phyloP scores from a whole-genome alignment of 805 yeast genomes.

The Metschnikowia noctiluminum region DNA sequence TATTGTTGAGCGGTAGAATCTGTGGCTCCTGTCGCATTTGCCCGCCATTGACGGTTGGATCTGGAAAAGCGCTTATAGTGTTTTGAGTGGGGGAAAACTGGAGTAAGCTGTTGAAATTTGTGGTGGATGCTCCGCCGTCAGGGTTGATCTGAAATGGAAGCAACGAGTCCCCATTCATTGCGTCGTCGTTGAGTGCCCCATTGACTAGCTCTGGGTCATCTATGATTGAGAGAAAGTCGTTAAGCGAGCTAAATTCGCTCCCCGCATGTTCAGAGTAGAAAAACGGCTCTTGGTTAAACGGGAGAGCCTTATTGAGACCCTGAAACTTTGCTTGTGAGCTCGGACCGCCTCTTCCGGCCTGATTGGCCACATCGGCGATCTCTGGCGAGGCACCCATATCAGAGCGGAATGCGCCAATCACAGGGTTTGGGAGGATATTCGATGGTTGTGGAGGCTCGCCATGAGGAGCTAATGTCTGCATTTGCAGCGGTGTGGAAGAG shows the following conservation, averaged over 20 bases:
- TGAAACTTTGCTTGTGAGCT: slow-evolving; percentile 15
- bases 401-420: background rate
- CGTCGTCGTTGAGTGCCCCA: slow-evolving; percentile 32
- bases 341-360: background rate
- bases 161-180: slow-evolving; percentile 13
- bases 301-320: slow-evolving; percentile 38
- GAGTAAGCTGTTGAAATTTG: slow-evolving; percentile 21
- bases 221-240: slow-evolving; percentile 84
- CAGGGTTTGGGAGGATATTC: background rate
- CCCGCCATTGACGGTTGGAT: slow-evolving; percentile 1
- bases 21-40: slow-evolving; percentile 9
- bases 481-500: background rate
- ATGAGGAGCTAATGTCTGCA: background rate
- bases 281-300: slow-evolving; percentile 63
- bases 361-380: background rate
- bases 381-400: background rate
- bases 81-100: slow-evolving; percentile 27
- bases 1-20: slow-evolving; percentile 10
- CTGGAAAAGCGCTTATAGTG: slow-evolving; percentile 8
- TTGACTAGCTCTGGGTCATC: slow-evolving; percentile 76
- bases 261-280: slow-evolving; percentile 92
- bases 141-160: slow-evolving; percentile 15
- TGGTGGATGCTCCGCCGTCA: slow-evolving; percentile 3
- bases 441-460: background rate
- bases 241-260: slow-evolving; percentile 83